These are phyloP conservation scores for Verbena officinalis DNA, from an alignment of 257 asterid species.

Conservation along the genomic window DNA sequence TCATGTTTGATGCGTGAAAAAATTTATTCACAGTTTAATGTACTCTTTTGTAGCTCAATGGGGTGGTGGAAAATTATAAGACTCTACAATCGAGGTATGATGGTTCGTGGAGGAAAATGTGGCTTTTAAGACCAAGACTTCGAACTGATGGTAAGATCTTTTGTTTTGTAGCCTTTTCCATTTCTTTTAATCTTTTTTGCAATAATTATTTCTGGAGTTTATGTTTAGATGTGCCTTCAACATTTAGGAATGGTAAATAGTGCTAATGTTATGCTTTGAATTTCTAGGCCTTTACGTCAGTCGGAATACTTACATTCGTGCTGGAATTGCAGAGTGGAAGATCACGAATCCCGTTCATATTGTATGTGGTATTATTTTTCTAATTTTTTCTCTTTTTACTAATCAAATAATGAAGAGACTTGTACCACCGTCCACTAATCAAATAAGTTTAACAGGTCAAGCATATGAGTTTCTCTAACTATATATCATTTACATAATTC, in stretches of 20 bases:
- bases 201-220: neutral
- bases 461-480: neutral
- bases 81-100: constrained; percentile 63
- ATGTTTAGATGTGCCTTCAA: neutral
- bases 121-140: constrained; percentile 94
- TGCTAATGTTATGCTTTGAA: constrained; percentile 30
- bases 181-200: neutral
- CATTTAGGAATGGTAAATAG: neutral
- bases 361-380: constrained; percentile 43
- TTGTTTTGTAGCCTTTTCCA: neutral
- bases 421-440: neutral
- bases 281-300: constrained; percentile 85
- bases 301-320: constrained; percentile 92
- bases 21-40: constrained; percentile 20
- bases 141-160: constrained; percentile 79
- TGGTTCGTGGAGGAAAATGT: constrained; percentile 99
- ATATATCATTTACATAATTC: no score
- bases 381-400: constrained; percentile 4
- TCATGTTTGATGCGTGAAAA: constrained; percentile 2
- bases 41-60: constrained; percentile 49
- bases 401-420: constrained; percentile 8
- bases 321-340: constrained; percentile 94
- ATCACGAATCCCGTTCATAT: constrained; percentile 89
- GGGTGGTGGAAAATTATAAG: constrained; percentile 72
- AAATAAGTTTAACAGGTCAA: neutral